A percentile compares a stretch with the other conserved stretches of the same genome.
Evolutionary conservation across 805 yeast species (phyloP).

Genomic region (Starmerella kuoi): DNA sequence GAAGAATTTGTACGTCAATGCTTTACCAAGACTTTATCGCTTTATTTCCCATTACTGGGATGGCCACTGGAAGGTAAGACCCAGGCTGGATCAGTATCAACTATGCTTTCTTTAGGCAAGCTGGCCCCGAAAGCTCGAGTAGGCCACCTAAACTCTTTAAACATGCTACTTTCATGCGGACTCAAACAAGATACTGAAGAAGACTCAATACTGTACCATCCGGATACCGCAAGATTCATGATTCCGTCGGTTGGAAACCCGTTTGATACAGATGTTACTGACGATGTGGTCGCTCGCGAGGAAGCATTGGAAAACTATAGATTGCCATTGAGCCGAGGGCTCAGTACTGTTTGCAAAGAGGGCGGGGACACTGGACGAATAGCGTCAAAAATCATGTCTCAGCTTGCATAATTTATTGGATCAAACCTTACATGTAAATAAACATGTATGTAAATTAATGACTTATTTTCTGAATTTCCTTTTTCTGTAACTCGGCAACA

Average conservation of each 20-base stretch:
- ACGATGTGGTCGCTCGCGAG: conserved; percentile 22
- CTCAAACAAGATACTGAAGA: conserved; percentile 8
- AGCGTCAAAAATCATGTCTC: conserved; percentile 9
- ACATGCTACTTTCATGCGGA: conserved; percentile 16
- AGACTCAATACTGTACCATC: conserved; percentile 8
- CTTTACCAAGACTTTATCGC: conserved; percentile 33
- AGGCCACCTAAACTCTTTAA: conserved; percentile 20
- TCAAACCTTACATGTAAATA: no score
- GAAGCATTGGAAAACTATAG: conserved; percentile 12
- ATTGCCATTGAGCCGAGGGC: conserved; percentile 13
- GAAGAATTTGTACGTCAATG: conserved; percentile 18
- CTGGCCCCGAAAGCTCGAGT: conserved; percentile 22
- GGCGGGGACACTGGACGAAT: conserved; percentile 19
- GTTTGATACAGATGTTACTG: conserved; percentile 19
- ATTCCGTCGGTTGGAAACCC: conserved; percentile 18
- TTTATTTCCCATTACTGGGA: conserved; percentile 57
- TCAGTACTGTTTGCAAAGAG: conserved; percentile 7
- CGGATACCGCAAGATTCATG: conserved; percentile 15
- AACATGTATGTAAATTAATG: background rate
- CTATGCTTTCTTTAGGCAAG: conserved; percentile 21
- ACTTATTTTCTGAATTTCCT: background rate
- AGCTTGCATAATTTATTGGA: background rate
- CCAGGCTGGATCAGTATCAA: conserved; percentile 18
- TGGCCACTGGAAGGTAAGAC: conserved; percentile 37
- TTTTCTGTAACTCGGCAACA: conserved; percentile 1